Conservation (phyloP, 2,329 filamentous ascomycete species). For the Trematosphaeria pertusa region DNA sequence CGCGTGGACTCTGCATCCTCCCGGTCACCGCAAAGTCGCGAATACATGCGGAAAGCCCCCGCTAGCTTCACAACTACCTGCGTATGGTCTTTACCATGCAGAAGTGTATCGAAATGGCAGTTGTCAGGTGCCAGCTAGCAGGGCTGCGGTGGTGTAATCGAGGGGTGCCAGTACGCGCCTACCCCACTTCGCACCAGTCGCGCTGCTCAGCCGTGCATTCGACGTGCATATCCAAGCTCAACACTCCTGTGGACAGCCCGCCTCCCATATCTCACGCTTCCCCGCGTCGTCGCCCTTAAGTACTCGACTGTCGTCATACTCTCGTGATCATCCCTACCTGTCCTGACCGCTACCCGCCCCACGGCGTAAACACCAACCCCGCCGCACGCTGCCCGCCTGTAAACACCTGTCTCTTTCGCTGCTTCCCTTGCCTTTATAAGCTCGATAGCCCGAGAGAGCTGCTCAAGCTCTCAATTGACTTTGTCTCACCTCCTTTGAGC, state of each 20-base stretch:
- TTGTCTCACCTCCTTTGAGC: conserved; percentile 8
- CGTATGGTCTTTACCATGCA: too few relatives aligned
- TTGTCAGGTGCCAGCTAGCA: too few relatives aligned
- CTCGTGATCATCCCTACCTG: conserved; percentile 6
- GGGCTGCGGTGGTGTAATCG: conserved; percentile 6
- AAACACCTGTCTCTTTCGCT: conserved; percentile 8
- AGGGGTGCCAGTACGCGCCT: conserved; percentile 8
- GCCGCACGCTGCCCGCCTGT: conserved; percentile 2
- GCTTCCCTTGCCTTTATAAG: conserved; percentile 1
- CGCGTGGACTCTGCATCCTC: too few relatives aligned
- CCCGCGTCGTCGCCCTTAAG: not conserved
- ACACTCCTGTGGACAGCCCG: too few relatives aligned
- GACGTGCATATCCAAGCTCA: conserved; percentile 26
- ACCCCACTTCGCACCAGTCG: conserved; percentile 33
- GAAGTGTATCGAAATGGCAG: not conserved
- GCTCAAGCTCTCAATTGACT: conserved; percentile 2
- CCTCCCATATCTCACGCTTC: not conserved
- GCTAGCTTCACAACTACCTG: too few relatives aligned
- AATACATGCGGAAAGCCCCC: too few relatives aligned
- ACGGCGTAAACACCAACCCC: conserved; percentile 13
- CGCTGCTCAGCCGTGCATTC: conserved; percentile 24
- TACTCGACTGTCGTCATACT: conserved; percentile 10
- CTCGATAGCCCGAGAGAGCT: too few relatives aligned
- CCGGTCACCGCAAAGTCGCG: too few relatives aligned
- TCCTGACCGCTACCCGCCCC: not conserved